Evolutionary conservation across 106 monocot genomes (phyloP), one percentile per base, ranked within the genome.

Genomic region (Platanthera zijinensis): DNA sequence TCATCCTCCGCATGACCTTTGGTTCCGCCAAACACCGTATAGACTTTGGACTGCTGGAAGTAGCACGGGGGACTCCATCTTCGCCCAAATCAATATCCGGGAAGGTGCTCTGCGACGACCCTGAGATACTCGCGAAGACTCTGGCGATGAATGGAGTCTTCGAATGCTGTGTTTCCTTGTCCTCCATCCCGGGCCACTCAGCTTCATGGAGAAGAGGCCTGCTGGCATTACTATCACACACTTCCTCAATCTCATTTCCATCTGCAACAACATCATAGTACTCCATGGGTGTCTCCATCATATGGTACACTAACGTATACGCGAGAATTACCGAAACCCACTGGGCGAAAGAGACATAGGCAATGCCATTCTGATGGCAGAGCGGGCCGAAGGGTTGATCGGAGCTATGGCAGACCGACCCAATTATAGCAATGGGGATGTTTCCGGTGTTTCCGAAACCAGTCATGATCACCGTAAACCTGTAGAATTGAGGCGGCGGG

Each of bases 371-470:
- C 8, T 81, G 73, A 56, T 80, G 79, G 82, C 97, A 97, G 0
- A 78, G 63, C 7, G 83, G 83, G 5, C 97, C 93, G 54, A 97
- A 97, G 3, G 91, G 97, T 48, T 94, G 85, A 30, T 80, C 83
- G 10, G 79, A 51, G 83, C 77, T 84, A 70, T 97, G 97, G 64
- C 97, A 97, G 14, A 97, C 84, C 0, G 97, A 97, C 13, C 91
- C 97, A 8, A 93, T 73, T 15, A 97, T 91, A 5, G 97, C 93
- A 10, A 97, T 89, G 5, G 93, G 83, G 49, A 97, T 83, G 82
- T 97, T 97, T 3, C 97, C 97, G 6, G 97, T 97, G 91, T 97
- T 97, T 63, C 97, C 97, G 57, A 97, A 97, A 2, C 87, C 94
- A 32, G 94, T 89, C 86, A 89, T 86, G 71, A 97, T 91, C 57